Percentiles rank a stretch among this genome's conserved stretches.
Evolutionary conservation across 108 stramenopile genomes (phyloP).

Genomic region (Cyclotella distinguenda): DNA sequence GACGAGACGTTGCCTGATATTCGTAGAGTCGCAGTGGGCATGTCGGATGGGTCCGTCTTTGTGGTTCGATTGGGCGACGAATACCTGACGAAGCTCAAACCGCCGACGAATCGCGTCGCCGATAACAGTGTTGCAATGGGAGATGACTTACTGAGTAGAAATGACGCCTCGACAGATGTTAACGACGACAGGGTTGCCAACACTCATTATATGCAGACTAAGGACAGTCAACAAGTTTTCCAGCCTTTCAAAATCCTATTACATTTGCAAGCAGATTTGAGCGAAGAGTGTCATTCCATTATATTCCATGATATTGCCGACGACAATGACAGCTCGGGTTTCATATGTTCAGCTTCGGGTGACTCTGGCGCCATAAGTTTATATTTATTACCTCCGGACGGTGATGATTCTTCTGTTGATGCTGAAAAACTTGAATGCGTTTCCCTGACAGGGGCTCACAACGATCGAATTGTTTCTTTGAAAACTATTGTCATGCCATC

Average conservation of each 20-base stretch:
- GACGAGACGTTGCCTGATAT: conserved; percentile 25
- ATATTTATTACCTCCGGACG: conserved; percentile 23
- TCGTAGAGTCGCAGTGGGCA: conserved; percentile 48
- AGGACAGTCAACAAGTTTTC: conserved; percentile 11
- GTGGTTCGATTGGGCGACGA: conserved; percentile 51
- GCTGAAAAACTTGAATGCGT: not conserved
- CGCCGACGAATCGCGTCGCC: conserved; percentile 20
- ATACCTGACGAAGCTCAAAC: conserved; percentile 55
- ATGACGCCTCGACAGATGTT: not conserved
- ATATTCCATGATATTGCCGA: conserved; percentile 39
- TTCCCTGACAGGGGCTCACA: conserved; percentile 37
- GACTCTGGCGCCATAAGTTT: conserved; percentile 34
- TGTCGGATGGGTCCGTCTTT: conserved; percentile 62
- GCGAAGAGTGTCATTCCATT: conserved; percentile 29
- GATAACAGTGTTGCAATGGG: conserved; percentile 5
- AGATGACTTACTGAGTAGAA: not conserved
- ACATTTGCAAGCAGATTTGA: conserved; percentile 41
- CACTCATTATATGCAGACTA: not conserved
- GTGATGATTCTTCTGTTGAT: not conserved
- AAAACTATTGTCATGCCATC: conserved; percentile 33
- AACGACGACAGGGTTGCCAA: conserved; percentile 12
- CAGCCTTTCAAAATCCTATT: conserved; percentile 39
- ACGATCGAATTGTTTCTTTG: conserved; percentile 41
- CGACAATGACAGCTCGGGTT: conserved; percentile 7
- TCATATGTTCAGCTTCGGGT: conserved; percentile 37